phyloP scores from a whole-genome alignment of 164 flowering plant species.

The Piper longum region DNA sequence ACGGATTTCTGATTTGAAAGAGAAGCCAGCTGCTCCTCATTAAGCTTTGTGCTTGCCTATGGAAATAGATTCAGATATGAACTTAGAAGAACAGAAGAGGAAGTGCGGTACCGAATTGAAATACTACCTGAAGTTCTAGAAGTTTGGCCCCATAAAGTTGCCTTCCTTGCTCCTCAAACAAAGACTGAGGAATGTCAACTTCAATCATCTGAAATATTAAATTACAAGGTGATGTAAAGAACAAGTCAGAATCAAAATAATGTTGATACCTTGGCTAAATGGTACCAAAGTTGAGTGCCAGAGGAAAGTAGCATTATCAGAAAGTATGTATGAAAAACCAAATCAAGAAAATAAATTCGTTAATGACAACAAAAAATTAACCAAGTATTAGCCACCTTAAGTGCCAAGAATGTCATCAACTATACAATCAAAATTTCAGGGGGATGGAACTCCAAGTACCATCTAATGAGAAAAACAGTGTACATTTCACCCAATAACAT shows the following conservation, averaged over 20 bases:
- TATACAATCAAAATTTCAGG: too few relatives aligned
- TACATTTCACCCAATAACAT: too few relatives aligned
- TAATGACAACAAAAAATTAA: too few relatives aligned
- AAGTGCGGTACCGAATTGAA: not conserved
- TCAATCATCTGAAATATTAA: conserved; percentile 52
- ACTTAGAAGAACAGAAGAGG: not conserved
- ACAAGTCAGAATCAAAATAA: not conserved
- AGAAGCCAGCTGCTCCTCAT: conserved; percentile 60
- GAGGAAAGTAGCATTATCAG: not conserved
- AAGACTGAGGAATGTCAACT: conserved; percentile 57
- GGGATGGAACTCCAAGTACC: too few relatives aligned
- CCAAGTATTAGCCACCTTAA: too few relatives aligned
- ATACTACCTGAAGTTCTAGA: conserved; percentile 25
- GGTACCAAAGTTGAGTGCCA: not conserved
- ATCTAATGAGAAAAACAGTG: too few relatives aligned
- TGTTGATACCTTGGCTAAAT: not conserved
- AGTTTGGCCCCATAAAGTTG: conserved; percentile 84
- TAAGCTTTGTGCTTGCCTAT: conserved; percentile 65
- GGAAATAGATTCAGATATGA: not conserved
- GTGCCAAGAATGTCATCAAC: too few relatives aligned
- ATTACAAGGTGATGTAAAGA: too few relatives aligned
- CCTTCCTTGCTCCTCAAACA: conserved; percentile 91
- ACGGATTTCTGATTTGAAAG: conserved; percentile 75
- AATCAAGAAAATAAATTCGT: too few relatives aligned
- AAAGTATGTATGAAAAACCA: not conserved